These are phyloP conservation scores for Ophiostoma tasmaniense DNA, from an alignment of 2,329 filamentous ascomycete genomes.

Conservation along the genomic window DNA sequence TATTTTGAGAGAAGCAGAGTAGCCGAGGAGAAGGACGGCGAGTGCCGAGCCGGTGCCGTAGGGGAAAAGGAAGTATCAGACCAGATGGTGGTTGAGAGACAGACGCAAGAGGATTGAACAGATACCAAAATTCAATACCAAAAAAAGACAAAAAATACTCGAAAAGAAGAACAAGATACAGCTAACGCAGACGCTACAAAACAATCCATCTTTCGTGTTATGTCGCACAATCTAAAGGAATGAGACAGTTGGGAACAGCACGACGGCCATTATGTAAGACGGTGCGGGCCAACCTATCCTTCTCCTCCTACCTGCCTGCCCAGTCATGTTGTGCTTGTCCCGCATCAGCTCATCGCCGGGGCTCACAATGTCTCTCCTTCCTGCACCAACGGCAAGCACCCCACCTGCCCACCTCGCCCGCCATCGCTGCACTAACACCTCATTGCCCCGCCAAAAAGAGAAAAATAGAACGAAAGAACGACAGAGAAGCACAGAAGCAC, in stretches of 20 bases:
- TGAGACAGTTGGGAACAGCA: background rate
- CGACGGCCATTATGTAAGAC: background rate
- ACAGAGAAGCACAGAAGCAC: constrained; percentile 6
- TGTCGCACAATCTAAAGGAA: background rate
- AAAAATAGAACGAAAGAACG: constrained; percentile 8
- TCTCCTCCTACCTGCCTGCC: background rate
- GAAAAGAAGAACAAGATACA: background rate
- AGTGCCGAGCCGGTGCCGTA: background rate
- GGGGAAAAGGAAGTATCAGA: background rate
- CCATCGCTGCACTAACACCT: constrained; percentile 13
- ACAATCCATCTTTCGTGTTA: background rate
- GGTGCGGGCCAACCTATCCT: background rate
- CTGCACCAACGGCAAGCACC: constrained; percentile 9
- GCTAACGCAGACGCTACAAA: background rate
- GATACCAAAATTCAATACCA: too few relatives aligned
- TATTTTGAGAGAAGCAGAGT: background rate
- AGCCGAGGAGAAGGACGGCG: background rate
- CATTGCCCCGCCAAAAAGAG: constrained; percentile 15
- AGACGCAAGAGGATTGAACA: background rate
- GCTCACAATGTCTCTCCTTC: constrained; percentile 7
- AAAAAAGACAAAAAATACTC: too few relatives aligned
- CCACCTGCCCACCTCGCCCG: constrained; percentile 8
- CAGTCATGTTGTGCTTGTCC: constrained; percentile 6
- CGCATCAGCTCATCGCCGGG: constrained; percentile 8
- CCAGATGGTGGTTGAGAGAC: background rate